A percentile compares a stretch with the other conserved stretches of the same genome.
Evolutionary conservation across 441 rosid species (phyloP).

Genomic region (Brassica hybrid): DNA sequence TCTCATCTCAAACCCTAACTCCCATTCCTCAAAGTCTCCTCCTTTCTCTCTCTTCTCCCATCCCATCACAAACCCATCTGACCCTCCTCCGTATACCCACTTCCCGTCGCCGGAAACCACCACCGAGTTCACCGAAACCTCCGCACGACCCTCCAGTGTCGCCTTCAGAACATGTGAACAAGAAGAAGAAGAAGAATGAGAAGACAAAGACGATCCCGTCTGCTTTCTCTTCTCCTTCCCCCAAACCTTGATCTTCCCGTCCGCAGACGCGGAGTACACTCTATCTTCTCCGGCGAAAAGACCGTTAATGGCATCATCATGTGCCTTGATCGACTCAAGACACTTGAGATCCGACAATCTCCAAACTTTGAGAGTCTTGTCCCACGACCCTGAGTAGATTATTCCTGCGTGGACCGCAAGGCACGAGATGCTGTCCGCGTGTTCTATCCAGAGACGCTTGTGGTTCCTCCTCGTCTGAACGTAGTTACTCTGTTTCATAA

Average conservation of each 20-base stretch:
- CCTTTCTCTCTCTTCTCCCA: constrained; percentile 66
- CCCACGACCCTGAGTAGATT: constrained; percentile 94
- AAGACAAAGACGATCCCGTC: constrained; percentile 24
- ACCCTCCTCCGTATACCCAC: constrained; percentile 90
- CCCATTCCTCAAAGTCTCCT: constrained; percentile 59
- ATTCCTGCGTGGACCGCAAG: constrained; percentile 61
- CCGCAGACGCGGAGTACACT: constrained; percentile 89
- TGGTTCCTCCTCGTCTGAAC: constrained; percentile 83
- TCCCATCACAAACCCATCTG: constrained; percentile 88
- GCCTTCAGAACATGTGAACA: constrained; percentile 65
- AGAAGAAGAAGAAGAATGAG: constrained; percentile 33
- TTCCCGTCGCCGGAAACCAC: constrained; percentile 74
- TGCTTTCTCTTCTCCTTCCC: constrained; percentile 47
- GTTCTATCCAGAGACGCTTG: constrained; percentile 87
- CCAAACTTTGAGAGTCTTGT: constrained; percentile 90
- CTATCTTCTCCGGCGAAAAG: constrained; percentile 63
- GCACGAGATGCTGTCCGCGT: constrained; percentile 88
- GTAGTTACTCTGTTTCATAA: constrained; percentile 89
- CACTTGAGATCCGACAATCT: constrained; percentile 85
- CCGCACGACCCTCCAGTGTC: constrained; percentile 70
- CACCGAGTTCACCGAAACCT: constrained; percentile 77
- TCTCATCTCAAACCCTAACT: constrained; percentile 61
- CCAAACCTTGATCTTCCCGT: constrained; percentile 89
- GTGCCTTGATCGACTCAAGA: constrained; percentile 87
- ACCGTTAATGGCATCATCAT: constrained; percentile 82